These are phyloP conservation scores for Emmonsiellopsis sp. DNA, from an alignment of 2,329 filamentous ascomycete genomes.

Conservation along the genomic window DNA sequence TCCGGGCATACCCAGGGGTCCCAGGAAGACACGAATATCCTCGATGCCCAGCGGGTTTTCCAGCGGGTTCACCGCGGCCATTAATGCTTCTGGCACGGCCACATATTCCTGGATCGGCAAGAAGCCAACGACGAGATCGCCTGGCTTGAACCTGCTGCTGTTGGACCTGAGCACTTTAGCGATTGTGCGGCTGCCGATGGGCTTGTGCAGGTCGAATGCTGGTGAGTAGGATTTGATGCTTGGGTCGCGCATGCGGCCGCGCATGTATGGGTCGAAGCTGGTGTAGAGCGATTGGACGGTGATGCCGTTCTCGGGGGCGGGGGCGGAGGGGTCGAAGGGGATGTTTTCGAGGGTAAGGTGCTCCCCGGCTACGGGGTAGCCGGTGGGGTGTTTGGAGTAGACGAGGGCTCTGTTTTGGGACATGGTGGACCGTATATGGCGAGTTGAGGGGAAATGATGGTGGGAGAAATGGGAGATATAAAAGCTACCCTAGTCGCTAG, in stretches of 20 bases:
- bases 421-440: conserved; percentile 2
- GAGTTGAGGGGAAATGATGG: neutral
- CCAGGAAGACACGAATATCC: conserved; percentile 53
- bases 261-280: conserved; percentile 78
- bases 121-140: conserved; percentile 54
- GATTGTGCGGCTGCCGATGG: conserved; percentile 56
- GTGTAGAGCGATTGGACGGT: conserved; percentile 61
- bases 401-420: conserved; percentile 62
- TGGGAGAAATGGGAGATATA: neutral
- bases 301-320: conserved; percentile 56
- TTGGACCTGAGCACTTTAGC: conserved; percentile 63
- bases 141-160: conserved; percentile 51
- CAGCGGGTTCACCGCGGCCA: conserved; percentile 31
- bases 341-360: conserved; percentile 59
- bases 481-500: neutral
- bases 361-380: conserved; percentile 59
- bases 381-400: conserved; percentile 60
- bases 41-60: conserved; percentile 52
- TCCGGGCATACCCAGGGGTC: conserved; percentile 69
- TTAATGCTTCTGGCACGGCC: conserved; percentile 40
- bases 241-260: conserved; percentile 64
- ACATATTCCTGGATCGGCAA: conserved; percentile 63
- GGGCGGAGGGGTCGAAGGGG: conserved; percentile 51
- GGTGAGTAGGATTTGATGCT: conserved; percentile 57
- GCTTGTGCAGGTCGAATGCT: conserved; percentile 50